Evolutionary conservation across 805 yeast species (phyloP).

Genomic region (Lachancea kluyveri): DNA sequence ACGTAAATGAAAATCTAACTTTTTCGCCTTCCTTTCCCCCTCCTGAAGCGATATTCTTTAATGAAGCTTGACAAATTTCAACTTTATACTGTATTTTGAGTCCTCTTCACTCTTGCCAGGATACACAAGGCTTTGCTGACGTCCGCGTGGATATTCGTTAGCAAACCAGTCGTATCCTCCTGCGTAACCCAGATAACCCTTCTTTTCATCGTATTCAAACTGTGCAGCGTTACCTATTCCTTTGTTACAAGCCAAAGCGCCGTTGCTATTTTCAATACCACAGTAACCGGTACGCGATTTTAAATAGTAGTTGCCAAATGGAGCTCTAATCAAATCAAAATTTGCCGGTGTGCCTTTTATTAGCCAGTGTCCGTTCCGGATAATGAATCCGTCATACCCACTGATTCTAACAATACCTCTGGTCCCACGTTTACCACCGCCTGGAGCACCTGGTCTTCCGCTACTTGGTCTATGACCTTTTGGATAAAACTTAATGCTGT

Average conservation of each 20-base stretch:
- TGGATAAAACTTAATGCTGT: slow-evolving; percentile 68
- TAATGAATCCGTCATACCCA: slow-evolving; percentile 48
- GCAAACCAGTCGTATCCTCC: slow-evolving; percentile 62
- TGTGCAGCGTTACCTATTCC: slow-evolving; percentile 40
- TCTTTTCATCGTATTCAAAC: slow-evolving; percentile 43
- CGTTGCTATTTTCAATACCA: slow-evolving; percentile 34
- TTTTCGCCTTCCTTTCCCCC: not conserved
- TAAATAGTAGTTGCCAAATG: slow-evolving; percentile 68
- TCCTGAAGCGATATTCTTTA: not conserved
- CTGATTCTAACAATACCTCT: slow-evolving; percentile 28
- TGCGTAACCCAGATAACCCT: slow-evolving; percentile 49
- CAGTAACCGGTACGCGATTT: slow-evolving; percentile 72
- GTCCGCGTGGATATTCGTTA: slow-evolving; percentile 35
- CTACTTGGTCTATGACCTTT: slow-evolving; percentile 39
- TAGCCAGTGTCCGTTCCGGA: slow-evolving; percentile 84
- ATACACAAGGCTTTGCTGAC: slow-evolving; percentile 42
- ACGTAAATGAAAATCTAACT: not conserved
- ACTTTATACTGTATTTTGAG: slow-evolving; percentile 32
- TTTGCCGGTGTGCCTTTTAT: slow-evolving; percentile 79
- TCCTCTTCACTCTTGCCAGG: slow-evolving; percentile 37
- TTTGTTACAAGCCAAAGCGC: slow-evolving; percentile 31
- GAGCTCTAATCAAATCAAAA: slow-evolving; percentile 49
- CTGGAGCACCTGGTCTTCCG: slow-evolving; percentile 15
- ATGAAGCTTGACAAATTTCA: slow-evolving; percentile 27
- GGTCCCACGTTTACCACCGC: slow-evolving; percentile 13